Conservation (phyloP, 1,139 yeast genomes). For the Sugiyamaella japonica region DNA sequence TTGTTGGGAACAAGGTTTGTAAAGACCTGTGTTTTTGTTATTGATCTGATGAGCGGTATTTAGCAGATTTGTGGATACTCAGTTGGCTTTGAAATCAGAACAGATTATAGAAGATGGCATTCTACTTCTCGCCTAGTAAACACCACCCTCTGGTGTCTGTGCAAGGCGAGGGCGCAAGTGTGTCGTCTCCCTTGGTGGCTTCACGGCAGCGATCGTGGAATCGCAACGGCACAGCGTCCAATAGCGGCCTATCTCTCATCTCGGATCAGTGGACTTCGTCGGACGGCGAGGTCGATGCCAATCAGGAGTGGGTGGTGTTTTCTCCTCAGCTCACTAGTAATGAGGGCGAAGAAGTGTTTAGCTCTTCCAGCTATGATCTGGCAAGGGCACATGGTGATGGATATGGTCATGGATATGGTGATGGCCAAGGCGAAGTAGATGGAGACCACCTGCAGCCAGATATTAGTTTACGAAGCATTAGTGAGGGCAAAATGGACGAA, state of each 20-base stretch:
- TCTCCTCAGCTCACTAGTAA: conserved; percentile 28
- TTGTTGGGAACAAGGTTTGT: too few relatives aligned
- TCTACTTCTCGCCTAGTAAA: conserved; percentile 19
- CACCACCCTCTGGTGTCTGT: conserved; percentile 20
- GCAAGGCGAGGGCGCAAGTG: background rate
- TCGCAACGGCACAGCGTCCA: conserved; percentile 1
- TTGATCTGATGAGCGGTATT: too few relatives aligned
- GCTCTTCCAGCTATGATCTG: conserved; percentile 1
- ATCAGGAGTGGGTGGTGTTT: conserved; percentile 37
- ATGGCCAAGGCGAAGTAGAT: background rate
- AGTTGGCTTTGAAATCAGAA: too few relatives aligned
- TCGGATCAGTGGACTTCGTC: conserved; percentile 9
- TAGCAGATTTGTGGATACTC: too few relatives aligned
- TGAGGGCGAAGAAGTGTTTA: conserved; percentile 9
- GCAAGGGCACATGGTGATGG: background rate
- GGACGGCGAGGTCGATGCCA: conserved; percentile 18
- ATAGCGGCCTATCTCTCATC: conserved; percentile 8
- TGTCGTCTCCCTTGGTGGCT: background rate
- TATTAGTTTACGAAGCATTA: conserved; percentile 2
- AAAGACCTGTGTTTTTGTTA: too few relatives aligned
- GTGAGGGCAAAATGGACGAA: background rate
- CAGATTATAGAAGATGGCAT: conserved; percentile 14
- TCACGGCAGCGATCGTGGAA: background rate
- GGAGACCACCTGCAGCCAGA: background rate
- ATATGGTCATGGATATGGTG: too few relatives aligned